phyloP scores from a whole-genome alignment of 2,329 filamentous ascomycete genomes.

The Aureobasidium sp. region DNA sequence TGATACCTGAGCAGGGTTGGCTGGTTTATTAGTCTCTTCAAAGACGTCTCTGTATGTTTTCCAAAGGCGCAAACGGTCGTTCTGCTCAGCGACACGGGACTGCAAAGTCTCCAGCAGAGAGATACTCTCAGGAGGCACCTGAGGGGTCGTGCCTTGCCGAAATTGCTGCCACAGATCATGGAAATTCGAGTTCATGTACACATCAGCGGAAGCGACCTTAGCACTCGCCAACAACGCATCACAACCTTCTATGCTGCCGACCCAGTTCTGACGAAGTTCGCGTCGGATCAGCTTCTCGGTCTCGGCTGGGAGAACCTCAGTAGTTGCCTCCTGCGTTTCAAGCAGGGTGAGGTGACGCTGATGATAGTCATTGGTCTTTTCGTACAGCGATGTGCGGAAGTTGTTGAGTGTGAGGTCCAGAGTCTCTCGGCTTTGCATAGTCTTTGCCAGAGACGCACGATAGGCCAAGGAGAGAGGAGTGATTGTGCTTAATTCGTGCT shows the following conservation, averaged over 20 bases:
- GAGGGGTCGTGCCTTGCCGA: slow-evolving; percentile 42
- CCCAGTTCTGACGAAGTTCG: slow-evolving; percentile 64
- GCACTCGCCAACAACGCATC: slow-evolving; percentile 62
- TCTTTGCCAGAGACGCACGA: slow-evolving; percentile 51
- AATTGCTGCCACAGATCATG: slow-evolving; percentile 61
- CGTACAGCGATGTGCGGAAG: slow-evolving; percentile 55
- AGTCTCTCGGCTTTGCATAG: background rate
- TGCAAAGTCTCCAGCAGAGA: slow-evolving; percentile 60
- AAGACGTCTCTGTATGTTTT: slow-evolving; percentile 39
- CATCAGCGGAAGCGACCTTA: slow-evolving; percentile 46
- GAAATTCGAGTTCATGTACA: slow-evolving; percentile 58
- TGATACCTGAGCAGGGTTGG: background rate
- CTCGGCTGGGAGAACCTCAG: slow-evolving; percentile 13
- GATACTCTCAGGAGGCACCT: background rate
- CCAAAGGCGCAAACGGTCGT: slow-evolving; percentile 63
- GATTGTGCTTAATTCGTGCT: slow-evolving; percentile 35
- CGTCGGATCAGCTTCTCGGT: slow-evolving; percentile 39
- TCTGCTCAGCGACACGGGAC: slow-evolving; percentile 55
- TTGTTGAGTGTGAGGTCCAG: slow-evolving; percentile 49
- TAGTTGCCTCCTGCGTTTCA: background rate
- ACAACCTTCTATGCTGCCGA: slow-evolving; percentile 66
- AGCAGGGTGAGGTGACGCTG: slow-evolving; percentile 28
- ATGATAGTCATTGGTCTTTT: slow-evolving; percentile 52
- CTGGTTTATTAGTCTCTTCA: background rate
- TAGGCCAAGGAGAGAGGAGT: slow-evolving; percentile 64